Conservation (phyloP, 306 rosid genomes). For the Benincasa hispida region DNA sequence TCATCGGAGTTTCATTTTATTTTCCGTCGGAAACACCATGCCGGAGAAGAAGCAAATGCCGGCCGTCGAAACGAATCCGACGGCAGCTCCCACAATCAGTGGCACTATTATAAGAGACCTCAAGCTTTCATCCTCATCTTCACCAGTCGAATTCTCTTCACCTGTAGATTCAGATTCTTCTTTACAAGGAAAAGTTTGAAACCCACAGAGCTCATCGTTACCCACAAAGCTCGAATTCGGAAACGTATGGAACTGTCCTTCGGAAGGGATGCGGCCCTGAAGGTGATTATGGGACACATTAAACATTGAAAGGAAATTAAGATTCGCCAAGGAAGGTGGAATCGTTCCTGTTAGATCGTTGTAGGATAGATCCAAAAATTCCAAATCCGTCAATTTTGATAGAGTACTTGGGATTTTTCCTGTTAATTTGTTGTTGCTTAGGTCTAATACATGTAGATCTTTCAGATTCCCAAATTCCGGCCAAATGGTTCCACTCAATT, state of each 20-base stretch:
- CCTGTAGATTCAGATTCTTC: neutral
- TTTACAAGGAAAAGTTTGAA: constrained; percentile 14
- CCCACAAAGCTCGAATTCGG: constrained; percentile 41
- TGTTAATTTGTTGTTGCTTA: constrained; percentile 25
- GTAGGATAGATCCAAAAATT: constrained; percentile 36
- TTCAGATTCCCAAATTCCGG: constrained; percentile 35
- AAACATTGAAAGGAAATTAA: constrained; percentile 38
- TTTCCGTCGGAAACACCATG: neutral
- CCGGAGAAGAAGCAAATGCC: neutral
- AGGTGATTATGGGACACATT: constrained; percentile 34
- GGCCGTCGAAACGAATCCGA: neutral
- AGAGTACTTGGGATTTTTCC: constrained; percentile 27
- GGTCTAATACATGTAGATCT: constrained; percentile 30
- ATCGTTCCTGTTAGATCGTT: constrained; percentile 33
- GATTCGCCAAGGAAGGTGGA: constrained; percentile 21
- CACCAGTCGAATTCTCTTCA: neutral
- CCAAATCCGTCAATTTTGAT: constrained; percentile 30
- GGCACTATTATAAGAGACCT: neutral
- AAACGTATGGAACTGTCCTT: constrained; percentile 36
- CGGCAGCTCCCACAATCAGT: neutral
- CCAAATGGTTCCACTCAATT: constrained; percentile 32
- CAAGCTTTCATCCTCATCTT: neutral
- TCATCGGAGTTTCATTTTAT: neutral
- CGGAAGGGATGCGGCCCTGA: constrained; percentile 30
- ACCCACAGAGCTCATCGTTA: constrained; percentile 21